These are phyloP conservation scores for Saccharomycopsis babjevae DNA, from an alignment of 805 yeast genomes.

Conservation along the genomic window DNA sequence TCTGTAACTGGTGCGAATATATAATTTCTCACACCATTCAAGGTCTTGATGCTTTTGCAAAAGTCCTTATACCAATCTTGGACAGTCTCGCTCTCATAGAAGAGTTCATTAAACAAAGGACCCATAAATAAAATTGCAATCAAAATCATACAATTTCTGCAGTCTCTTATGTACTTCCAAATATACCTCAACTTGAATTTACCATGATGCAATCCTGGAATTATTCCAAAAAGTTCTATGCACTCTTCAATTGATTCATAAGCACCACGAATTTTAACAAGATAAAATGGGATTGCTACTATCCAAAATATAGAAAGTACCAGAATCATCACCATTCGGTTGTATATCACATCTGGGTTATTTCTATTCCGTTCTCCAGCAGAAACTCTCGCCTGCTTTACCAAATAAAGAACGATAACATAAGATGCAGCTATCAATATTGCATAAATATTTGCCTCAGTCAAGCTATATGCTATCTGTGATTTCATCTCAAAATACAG, in stretches of 20 bases:
- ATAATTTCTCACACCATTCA: constrained; percentile 44
- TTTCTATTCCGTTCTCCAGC: not conserved
- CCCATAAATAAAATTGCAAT: constrained; percentile 38
- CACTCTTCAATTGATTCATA: constrained; percentile 7
- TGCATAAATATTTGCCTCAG: not conserved
- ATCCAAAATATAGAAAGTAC: constrained; percentile 1
- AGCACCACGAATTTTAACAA: not conserved
- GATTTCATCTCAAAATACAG: not conserved
- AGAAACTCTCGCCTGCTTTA: not conserved
- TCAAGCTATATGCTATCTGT: not conserved
- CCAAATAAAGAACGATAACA: constrained; percentile 7
- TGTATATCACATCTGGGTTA: constrained; percentile 5
- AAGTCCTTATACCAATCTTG: not conserved
- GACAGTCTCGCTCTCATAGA: constrained; percentile 20
- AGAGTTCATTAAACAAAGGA: constrained; percentile 32
- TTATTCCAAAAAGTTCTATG: constrained; percentile 25
- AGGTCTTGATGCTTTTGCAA: constrained; percentile 19
- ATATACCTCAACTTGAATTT: constrained; percentile 1
- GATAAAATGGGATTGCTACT: constrained; percentile 1
- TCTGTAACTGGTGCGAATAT: constrained; percentile 71
- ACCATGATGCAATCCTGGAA: constrained; percentile 26
- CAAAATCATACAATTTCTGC: constrained; percentile 21
- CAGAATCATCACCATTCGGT: not conserved
- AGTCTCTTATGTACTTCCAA: constrained; percentile 18
- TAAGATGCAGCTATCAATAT: constrained; percentile 7